Conservation (phyloP, 2,329 filamentous ascomycete species). For the Magnaporthiopsis incrustans region DNA sequence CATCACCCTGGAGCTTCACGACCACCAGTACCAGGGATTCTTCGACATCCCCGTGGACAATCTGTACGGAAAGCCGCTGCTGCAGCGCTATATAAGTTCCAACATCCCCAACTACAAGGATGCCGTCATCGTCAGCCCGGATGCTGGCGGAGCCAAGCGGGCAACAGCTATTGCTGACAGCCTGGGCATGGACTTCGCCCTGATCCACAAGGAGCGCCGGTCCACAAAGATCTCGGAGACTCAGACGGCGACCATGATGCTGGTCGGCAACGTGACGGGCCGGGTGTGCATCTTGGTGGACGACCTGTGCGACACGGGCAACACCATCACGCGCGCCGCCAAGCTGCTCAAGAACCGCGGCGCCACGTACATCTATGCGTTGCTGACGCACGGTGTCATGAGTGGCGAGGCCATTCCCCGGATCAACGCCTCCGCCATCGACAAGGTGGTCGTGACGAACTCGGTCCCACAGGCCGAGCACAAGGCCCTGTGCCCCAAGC, state of each 20-base stretch:
- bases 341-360: constrained; percentile 96
- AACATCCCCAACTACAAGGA: constrained; percentile 78
- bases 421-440: constrained; percentile 86
- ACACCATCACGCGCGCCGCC: constrained; percentile 92
- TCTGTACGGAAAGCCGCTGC: constrained; percentile 74
- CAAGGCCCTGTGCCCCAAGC: constrained; percentile 67
- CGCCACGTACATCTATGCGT: constrained; percentile 81
- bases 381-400: constrained; percentile 91
- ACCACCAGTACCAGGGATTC: constrained; percentile 96
- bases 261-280: constrained; percentile 66
- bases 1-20: constrained; percentile 91
- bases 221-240: constrained; percentile 67
- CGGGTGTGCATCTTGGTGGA: constrained; percentile 83
- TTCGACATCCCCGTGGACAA: constrained; percentile 99
- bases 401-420: constrained; percentile 91
- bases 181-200: constrained; percentile 87
- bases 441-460: constrained; percentile 93
- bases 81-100: constrained; percentile 65
- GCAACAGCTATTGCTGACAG: constrained; percentile 92
- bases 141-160: constrained; percentile 92
- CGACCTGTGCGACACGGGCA: constrained; percentile 90
- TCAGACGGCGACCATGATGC: constrained; percentile 76
- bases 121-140: constrained; percentile 88
- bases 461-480: constrained; percentile 86
- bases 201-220: constrained; percentile 80